phyloP scores from a whole-genome alignment of 1,284 basidiomycete genomes.

The Pterulicium gracile region DNA sequence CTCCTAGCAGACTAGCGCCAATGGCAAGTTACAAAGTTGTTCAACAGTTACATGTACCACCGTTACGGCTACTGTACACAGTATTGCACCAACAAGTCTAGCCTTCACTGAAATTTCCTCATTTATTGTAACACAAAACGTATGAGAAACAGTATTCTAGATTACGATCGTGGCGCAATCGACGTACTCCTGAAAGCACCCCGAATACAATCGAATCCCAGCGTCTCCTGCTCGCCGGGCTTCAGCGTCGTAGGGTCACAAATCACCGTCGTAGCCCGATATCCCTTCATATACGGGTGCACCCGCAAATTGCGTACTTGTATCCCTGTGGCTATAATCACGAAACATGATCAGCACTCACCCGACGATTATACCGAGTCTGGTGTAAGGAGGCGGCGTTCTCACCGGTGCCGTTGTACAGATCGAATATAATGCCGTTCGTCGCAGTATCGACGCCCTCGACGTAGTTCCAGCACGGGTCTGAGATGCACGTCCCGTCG shows the following conservation, averaged over 20 bases:
- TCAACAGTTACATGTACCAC: too few species aligned
- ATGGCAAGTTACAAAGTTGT: too few species aligned
- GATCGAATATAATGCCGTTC: conserved; percentile 19
- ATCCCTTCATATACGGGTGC: conserved; percentile 17
- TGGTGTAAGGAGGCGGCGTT: neutral
- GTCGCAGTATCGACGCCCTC: conserved; percentile 14
- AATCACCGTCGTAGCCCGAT: conserved; percentile 22
- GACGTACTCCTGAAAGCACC: conserved; percentile 20
- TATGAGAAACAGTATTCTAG: too few species aligned
- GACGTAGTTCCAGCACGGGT: conserved; percentile 23
- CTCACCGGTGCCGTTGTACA: conserved; percentile 13
- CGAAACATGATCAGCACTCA: neutral
- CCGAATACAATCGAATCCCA: conserved; percentile 27
- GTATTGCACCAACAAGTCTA: neutral
- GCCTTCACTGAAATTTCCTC: neutral
- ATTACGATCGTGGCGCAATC: too few species aligned
- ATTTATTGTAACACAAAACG: neutral
- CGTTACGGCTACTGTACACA: too few species aligned
- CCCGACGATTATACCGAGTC: neutral
- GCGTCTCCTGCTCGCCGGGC: conserved; percentile 21
- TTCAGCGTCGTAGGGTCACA: conserved; percentile 24
- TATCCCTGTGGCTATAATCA: conserved; percentile 18
- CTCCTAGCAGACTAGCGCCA: too few species aligned
- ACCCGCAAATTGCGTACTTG: conserved; percentile 21
- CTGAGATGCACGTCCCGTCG: conserved; percentile 20